Evolutionary conservation across 2,329 filamentous ascomycete genomes (phyloP), one percentile per base, ranked within the genome.

Genomic region (Fusarium heterosporum): DNA sequence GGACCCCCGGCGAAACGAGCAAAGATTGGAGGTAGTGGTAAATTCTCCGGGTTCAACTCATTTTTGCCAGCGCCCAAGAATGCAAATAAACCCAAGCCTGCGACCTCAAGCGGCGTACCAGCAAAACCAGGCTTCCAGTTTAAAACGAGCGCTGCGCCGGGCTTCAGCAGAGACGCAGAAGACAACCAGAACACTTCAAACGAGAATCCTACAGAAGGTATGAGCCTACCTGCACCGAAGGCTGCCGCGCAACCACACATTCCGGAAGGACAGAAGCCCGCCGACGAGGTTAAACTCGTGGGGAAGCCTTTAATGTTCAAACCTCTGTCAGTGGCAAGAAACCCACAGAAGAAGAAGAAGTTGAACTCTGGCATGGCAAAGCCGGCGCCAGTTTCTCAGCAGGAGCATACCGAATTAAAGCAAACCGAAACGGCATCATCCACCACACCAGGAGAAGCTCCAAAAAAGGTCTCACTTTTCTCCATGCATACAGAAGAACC

Each of bases 231-330:
- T 7, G 70, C 81, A n/a, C 80, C 83, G 11, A 81, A 79, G 61
- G 70, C 71, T 19, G 72, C 78, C 14, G 74, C 76, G 17, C 79
- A 79, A 43, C 83, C 84, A n/a, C 79, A 82, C 30, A 84, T 86
- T 70, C 83, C 85, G 2, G 81, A 81, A 13, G 84, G 85, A 40
- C 83, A 87, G 72, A 87, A 88, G 72, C 78, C 84, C 26, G 85
- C 84, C n/a, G 82, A 86, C 3, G 87, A 90, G 58, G 85, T 90
- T 16, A 90, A 92, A 78, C 78, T 91, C 14, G 86, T 90, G 3
- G 92, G 91, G 19, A 96, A 94, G 71, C 88, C 93, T 13, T 87
- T 94, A 77, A 92, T 93, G 87, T 97, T 98, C 78, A 91, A 90
- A 75, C 95, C 95, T 5, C 82, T 97, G 36, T 97, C 94, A 1